Evolutionary conservation across 2,329 filamentous ascomycete genomes (phyloP).

Genomic region (Calycina marina): DNA sequence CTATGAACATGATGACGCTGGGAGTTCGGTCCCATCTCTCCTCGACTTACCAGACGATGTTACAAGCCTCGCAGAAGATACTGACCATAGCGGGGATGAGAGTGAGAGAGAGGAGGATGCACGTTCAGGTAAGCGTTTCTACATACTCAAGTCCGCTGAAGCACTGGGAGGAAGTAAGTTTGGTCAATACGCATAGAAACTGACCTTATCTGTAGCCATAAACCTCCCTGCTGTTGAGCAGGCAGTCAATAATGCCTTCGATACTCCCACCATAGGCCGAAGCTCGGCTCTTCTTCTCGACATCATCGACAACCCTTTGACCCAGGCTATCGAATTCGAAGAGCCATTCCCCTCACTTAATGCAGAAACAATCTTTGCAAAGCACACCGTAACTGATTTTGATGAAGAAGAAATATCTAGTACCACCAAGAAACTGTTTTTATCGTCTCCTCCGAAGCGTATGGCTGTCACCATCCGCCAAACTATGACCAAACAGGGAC

Average conservation of each 20-base stretch:
- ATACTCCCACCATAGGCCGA: conserved; percentile 20
- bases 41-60: conserved; percentile 21
- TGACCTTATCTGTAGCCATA: conserved; percentile 8
- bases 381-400: conserved; percentile 31
- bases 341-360: conserved; percentile 25
- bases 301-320: conserved; percentile 16
- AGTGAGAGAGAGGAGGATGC: conserved; percentile 18
- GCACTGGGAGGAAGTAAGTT: conserved; percentile 5
- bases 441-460: conserved; percentile 23
- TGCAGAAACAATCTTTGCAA: conserved; percentile 29
- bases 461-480: conserved; percentile 31
- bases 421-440: conserved; percentile 22
- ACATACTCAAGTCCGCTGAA: too few species aligned
- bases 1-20: conserved; percentile 22
- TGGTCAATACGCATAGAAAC: background rate
- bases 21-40: conserved; percentile 23
- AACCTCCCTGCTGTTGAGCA: conserved; percentile 14
- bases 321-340: conserved; percentile 30
- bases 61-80: conserved; percentile 22
- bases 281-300: conserved; percentile 18
- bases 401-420: conserved; percentile 26
- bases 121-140: background rate
- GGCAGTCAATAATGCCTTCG: conserved; percentile 16
- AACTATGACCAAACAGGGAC: conserved; percentile 31
- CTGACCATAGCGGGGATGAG: conserved; percentile 21